Evolutionary conservation across 2,329 filamentous ascomycete species (phyloP).

Genomic region (Oidium heveae): DNA sequence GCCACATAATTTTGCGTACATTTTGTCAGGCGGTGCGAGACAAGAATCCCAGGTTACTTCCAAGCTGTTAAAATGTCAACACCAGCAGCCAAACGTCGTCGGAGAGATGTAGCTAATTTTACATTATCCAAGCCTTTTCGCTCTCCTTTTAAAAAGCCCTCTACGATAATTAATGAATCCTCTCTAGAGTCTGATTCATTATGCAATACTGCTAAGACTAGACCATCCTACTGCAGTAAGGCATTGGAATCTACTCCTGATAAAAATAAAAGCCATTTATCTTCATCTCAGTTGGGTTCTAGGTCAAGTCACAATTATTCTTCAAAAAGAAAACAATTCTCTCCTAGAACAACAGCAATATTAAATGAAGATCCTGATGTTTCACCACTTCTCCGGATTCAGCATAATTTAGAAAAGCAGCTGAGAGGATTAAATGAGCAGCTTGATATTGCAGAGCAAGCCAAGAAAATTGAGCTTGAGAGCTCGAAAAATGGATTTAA

Average conservation of each 20-base stretch:
- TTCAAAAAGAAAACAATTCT: conserved; percentile 6
- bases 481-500: conserved; percentile 15
- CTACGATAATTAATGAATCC: conserved; percentile 13
- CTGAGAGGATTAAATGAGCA: conserved; percentile 14
- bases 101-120: conserved; percentile 29
- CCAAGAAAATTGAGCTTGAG: conserved; percentile 21
- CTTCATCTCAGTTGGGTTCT: not conserved
- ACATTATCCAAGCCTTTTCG: conserved; percentile 46
- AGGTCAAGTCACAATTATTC: not conserved
- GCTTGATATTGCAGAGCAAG: conserved; percentile 26
- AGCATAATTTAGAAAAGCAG: conserved; percentile 14
- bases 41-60: no score
- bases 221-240: not conserved
- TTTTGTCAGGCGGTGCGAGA: no score
- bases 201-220: not conserved
- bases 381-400: conserved; percentile 11
- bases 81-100: conserved; percentile 34
- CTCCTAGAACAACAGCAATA: conserved; percentile 11
- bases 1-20: no score
- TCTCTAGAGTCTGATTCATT: not conserved
- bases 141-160: conserved; percentile 33
- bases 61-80: conserved; percentile 17
- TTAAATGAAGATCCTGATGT: conserved; percentile 12
- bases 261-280: conserved; percentile 1
- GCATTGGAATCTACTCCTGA: not conserved